phyloP scores from a whole-genome alignment of 495 filamentous ascomycete genomes.

The Aspergillus diversus region DNA sequence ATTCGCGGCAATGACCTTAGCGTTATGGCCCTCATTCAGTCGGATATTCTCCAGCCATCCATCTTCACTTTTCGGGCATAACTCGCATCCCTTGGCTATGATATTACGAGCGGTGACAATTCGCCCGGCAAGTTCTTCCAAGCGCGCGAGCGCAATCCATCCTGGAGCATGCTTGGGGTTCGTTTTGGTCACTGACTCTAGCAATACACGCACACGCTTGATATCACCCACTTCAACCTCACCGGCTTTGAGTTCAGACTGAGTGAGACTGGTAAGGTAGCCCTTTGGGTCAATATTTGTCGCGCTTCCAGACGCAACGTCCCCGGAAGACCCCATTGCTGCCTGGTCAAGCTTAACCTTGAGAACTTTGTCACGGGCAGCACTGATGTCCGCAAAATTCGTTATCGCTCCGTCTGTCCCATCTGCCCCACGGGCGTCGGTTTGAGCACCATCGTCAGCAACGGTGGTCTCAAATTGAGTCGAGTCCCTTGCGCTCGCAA shows the following conservation, averaged over 20 bases:
- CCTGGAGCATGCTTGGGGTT: constrained; percentile 95
- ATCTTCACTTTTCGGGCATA: constrained; percentile 93
- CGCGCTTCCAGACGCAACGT: constrained; percentile 74
- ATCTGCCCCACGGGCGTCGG: constrained; percentile 49
- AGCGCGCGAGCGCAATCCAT: constrained; percentile 91
- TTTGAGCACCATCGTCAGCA: constrained; percentile 69
- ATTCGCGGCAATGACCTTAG: constrained; percentile 93
- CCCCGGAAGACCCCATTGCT: constrained; percentile 69
- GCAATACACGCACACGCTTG: constrained; percentile 87
- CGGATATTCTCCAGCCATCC: constrained; percentile 95
- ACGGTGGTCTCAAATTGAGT: constrained; percentile 84
- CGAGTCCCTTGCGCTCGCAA: constrained; percentile 80
- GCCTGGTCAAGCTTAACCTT: constrained; percentile 90
- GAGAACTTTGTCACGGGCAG: constrained; percentile 90
- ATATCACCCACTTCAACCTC: constrained; percentile 90
- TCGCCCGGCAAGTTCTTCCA: constrained; percentile 92
- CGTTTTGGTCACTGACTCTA: constrained; percentile 93
- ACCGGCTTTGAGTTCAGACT: constrained; percentile 74
- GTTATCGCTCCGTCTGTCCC: constrained; percentile 84
- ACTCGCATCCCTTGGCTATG: constrained; percentile 82
- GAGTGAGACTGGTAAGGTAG: constrained; percentile 87
- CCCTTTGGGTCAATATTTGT: constrained; percentile 95
- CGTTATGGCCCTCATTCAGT: constrained; percentile 87
- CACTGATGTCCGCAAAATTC: constrained; percentile 97
- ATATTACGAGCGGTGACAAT: constrained; percentile 82